Evolutionary conservation across 2,329 filamentous ascomycete genomes (phyloP).

Genomic region (Fusarium sp.): DNA sequence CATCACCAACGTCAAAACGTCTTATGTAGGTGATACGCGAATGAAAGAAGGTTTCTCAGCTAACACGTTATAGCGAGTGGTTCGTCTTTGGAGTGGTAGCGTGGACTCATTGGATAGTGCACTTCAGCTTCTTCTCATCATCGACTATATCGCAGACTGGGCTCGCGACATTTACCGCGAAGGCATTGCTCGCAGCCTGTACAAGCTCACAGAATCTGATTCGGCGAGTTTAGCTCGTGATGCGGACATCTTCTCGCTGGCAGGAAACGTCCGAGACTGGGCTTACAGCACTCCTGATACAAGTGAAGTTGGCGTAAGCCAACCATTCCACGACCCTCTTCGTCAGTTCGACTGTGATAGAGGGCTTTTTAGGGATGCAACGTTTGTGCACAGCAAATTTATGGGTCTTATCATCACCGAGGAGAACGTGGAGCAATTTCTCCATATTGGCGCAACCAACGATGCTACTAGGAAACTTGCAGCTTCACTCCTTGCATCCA

Average conservation of each 20-base stretch:
- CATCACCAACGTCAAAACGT: background rate
- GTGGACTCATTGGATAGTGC: rapidly evolving
- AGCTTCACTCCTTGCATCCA: background rate
- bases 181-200: background rate
- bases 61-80: background rate
- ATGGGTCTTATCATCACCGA: background rate
- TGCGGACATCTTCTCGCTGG: background rate
- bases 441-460: background rate
- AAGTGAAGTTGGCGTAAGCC: background rate
- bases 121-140: background rate
- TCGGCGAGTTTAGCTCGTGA: background rate
- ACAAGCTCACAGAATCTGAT: background rate
- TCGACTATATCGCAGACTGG: background rate
- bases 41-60: too few relatives aligned
- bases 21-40: background rate
- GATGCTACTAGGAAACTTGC: background rate
- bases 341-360: background rate
- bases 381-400: background rate
- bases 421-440: background rate
- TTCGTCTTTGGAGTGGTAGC: background rate
- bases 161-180: background rate
- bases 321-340: background rate
- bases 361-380: background rate
- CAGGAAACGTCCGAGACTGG: background rate
- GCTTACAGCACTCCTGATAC: background rate